Evolutionary conservation across 768 basidiomycete species (phyloP).

Genomic region (Podaxis mareebaensis): DNA sequence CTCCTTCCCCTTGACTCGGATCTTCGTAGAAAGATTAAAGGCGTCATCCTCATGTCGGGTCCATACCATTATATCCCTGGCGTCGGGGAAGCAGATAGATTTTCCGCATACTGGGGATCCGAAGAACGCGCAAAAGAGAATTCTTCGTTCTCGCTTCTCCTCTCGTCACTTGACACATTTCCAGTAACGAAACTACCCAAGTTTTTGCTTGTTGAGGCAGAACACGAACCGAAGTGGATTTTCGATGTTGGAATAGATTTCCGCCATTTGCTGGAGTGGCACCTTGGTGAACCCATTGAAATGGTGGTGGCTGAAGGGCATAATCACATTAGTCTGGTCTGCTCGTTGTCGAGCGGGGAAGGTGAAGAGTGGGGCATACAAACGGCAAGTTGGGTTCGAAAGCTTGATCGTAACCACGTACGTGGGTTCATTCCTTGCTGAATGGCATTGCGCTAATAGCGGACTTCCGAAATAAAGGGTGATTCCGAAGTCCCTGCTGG

Average conservation of each 20-base stretch:
- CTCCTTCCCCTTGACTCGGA: conserved; percentile 31
- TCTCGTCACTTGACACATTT: conserved; percentile 29
- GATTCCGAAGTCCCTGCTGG: background rate
- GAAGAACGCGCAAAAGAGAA: conserved; percentile 1
- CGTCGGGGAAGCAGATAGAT: conserved; percentile 27
- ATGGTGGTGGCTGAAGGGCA: conserved; percentile 49
- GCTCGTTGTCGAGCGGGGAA: conserved; percentile 50
- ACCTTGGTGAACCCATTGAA: conserved; percentile 30
- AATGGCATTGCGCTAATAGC: background rate
- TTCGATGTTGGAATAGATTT: conserved; percentile 37
- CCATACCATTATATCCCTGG: conserved; percentile 38
- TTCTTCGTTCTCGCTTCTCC: conserved; percentile 4
- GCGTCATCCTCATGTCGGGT: conserved; percentile 47
- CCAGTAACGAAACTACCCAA: conserved; percentile 42
- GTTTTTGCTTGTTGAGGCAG: conserved; percentile 48
- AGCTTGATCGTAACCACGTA: background rate
- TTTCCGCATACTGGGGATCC: conserved; percentile 33
- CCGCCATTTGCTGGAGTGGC: conserved; percentile 36
- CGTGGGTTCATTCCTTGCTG: background rate
- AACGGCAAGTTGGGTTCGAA: conserved; percentile 39
- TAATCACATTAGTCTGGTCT: conserved; percentile 62
- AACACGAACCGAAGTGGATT: conserved; percentile 54
- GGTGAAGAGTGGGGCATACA: conserved; percentile 66
- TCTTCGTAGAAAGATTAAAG: conserved; percentile 39
- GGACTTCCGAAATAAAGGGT: background rate